Conservation (phyloP, 352 stramenopile species). For the Phytophthora litchii region DNA sequence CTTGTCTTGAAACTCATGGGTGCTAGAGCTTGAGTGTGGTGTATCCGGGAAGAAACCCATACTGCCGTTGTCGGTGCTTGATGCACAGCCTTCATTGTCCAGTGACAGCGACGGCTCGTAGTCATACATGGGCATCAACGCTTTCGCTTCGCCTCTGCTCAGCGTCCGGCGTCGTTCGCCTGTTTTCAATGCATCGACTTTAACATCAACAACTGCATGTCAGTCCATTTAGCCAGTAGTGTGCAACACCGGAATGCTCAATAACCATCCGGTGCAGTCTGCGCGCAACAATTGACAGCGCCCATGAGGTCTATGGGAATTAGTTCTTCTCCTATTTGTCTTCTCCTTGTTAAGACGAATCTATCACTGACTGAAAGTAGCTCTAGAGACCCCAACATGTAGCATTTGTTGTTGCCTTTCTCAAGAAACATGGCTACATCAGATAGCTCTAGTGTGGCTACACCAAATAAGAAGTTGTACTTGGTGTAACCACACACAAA, state of each 20-base stretch:
- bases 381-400: conserved; percentile 25
- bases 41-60: conserved; percentile 25
- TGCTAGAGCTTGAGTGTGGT: conserved; percentile 12
- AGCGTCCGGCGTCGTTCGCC: conserved; percentile 16
- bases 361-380: conserved; percentile 16
- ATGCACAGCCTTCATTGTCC: conserved; percentile 27
- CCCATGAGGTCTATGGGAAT: conserved; percentile 27
- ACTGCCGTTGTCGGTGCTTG: conserved; percentile 24
- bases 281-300: conserved; percentile 45
- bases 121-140: conserved; percentile 45
- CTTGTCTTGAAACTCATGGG: conserved; percentile 19
- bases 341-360: conserved; percentile 23
- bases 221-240: not conserved
- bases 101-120: conserved; percentile 46
- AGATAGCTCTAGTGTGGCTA: no score
- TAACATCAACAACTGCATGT: not conserved
- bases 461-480: no score
- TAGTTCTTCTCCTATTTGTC: conserved; percentile 7
- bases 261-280: conserved; percentile 37
- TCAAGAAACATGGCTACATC: conserved; percentile 26
- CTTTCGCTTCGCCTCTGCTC: conserved; percentile 32
- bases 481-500: no score
- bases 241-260: conserved; percentile 12
- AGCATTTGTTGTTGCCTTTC: conserved; percentile 33
- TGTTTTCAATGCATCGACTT: conserved; percentile 39